Evolutionary conservation across 2,329 filamentous ascomycete genomes (phyloP).

Genomic region (Ploettnerulaceae sp.): DNA sequence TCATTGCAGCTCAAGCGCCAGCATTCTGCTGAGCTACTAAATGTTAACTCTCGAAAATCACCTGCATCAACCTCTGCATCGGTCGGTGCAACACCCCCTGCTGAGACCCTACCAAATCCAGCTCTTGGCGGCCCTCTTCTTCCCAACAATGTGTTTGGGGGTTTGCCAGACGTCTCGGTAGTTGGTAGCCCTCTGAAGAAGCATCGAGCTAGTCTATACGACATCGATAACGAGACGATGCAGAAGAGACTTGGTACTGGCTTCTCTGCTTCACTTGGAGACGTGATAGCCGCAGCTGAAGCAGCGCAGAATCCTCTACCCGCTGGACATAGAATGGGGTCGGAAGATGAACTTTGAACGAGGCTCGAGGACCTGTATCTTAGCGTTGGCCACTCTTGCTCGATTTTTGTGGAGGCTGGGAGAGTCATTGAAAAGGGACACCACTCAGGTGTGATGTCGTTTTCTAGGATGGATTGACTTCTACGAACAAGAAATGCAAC

Average conservation of each 20-base stretch:
- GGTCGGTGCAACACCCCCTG: slow-evolving; percentile 39
- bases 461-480: not conserved
- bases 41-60: slow-evolving; percentile 40
- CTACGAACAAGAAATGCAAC: not conserved
- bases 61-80: slow-evolving; percentile 44
- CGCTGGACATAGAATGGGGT: slow-evolving; percentile 10
- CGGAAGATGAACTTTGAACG: slow-evolving; percentile 31
- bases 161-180: slow-evolving; percentile 42
- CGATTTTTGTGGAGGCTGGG: slow-evolving; percentile 2
- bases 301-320: slow-evolving; percentile 28
- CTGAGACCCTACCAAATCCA: slow-evolving; percentile 33
- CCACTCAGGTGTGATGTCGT: slow-evolving; percentile 3
- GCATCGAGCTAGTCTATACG: slow-evolving; percentile 59
- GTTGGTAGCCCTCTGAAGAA: slow-evolving; percentile 73
- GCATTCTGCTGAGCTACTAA: slow-evolving; percentile 67
- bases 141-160: slow-evolving; percentile 39
- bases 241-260: slow-evolving; percentile 27
- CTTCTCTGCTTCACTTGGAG: slow-evolving; percentile 20
- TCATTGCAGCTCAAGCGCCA: slow-evolving; percentile 67
- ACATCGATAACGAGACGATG: slow-evolving; percentile 39
- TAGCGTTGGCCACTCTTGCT: slow-evolving; percentile 3
- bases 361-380: not conserved
- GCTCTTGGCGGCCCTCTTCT: slow-evolving; percentile 29
- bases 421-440: slow-evolving; percentile 8
- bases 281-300: slow-evolving; percentile 30